Evolutionary conservation across 805 yeast genomes (phyloP).

Genomic region (Yamadazyma tumulicola): DNA sequence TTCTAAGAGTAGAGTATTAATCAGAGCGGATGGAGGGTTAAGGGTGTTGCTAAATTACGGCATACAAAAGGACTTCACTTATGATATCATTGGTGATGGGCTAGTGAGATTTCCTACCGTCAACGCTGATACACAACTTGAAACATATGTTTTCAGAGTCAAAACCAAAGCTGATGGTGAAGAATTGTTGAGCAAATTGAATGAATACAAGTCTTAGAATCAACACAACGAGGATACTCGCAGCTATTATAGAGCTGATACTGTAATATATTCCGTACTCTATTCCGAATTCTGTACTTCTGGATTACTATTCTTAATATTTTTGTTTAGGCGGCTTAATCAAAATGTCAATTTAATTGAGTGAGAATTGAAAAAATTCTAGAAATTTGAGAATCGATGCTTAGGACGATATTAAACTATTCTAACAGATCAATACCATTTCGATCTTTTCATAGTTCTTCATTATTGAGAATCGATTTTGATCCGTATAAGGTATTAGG

Average conservation of each 20-base stretch:
- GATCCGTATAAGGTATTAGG: slow-evolving; percentile 90
- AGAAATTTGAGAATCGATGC: too few species aligned
- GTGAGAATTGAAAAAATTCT: too few species aligned
- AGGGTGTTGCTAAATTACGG: slow-evolving; percentile 70
- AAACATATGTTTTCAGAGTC: slow-evolving; percentile 69
- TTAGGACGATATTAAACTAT: too few species aligned
- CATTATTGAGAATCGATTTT: slow-evolving; percentile 23
- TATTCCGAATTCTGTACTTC: too few species aligned
- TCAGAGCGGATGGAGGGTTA: slow-evolving; percentile 87
- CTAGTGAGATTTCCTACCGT: slow-evolving; percentile 66
- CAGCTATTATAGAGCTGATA: too few species aligned
- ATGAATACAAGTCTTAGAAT: slow-evolving; percentile 14
- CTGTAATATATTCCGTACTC: too few species aligned
- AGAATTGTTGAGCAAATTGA: slow-evolving; percentile 38
- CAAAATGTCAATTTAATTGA: too few species aligned
- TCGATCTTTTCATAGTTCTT: slow-evolving; percentile 3
- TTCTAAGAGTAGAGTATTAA: slow-evolving; percentile 62
- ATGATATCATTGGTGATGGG: slow-evolving; percentile 61
- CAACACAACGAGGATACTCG: too few species aligned
- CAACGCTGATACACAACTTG: slow-evolving; percentile 46
- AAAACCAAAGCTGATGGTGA: slow-evolving; percentile 71
- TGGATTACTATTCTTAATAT: too few species aligned
- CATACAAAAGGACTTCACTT: slow-evolving; percentile 56
- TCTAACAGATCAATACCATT: too few species aligned
- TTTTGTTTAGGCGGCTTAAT: too few species aligned